Conservation (phyloP, 495 filamentous ascomycete genomes). For the Neurospora sp. region DNA sequence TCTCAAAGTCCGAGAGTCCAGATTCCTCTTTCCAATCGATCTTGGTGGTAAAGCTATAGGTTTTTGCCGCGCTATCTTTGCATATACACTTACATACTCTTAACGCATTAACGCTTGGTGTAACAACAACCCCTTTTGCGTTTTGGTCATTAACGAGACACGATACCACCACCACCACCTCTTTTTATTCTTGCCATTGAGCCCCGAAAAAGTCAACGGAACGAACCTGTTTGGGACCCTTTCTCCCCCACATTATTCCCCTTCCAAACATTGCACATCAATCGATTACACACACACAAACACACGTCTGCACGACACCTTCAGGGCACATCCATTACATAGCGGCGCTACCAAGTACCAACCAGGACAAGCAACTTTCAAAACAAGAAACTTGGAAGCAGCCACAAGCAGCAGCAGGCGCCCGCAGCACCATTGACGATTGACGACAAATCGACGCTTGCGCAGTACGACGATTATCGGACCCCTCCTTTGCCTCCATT, state of each 20-base stretch:
- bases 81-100: neutral
- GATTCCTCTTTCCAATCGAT: neutral
- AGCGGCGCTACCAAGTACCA: neutral
- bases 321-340: neutral
- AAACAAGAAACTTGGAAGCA: neutral
- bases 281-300: neutral
- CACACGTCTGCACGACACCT: neutral
- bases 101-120: too few species aligned
- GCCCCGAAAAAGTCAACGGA: neutral
- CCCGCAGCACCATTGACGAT: neutral
- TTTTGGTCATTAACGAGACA: neutral
- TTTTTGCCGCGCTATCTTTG: neutral
- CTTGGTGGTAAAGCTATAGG: neutral
- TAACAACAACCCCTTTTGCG: neutral
- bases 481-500: neutral
- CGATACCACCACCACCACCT: neutral
- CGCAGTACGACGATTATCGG: neutral
- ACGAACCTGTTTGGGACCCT: neutral
- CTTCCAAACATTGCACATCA: neutral
- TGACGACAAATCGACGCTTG: neutral
- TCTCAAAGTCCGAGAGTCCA: neutral
- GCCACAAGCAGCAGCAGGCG: neutral
- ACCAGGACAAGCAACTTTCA: neutral
- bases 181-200: neutral
- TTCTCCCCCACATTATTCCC: neutral